Percentiles rank a stretch among this genome's conserved stretches.
Conservation (phyloP, 306 rosid genomes). For the Gastrolobium villosum region DNA sequence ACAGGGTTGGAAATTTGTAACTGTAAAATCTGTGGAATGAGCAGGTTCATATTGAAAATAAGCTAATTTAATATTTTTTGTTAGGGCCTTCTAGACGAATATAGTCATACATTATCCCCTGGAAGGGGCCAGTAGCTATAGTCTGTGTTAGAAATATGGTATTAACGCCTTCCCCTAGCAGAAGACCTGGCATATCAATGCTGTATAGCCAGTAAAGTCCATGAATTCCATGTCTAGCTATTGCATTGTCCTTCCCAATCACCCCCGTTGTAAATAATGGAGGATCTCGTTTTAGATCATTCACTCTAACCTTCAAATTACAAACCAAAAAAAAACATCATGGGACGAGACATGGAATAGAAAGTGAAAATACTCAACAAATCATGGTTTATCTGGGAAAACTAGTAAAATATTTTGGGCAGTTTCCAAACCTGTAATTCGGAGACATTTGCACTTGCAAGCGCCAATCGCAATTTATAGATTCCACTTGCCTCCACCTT, state of each 20-base stretch:
- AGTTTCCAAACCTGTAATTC: constrained; percentile 71
- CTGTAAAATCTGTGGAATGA: constrained; percentile 2
- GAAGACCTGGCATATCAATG: constrained; percentile 56
- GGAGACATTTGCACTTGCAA: constrained; percentile 76
- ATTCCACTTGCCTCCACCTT: constrained; percentile 50
- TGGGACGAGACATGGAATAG: background rate
- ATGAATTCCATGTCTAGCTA: constrained; percentile 93
- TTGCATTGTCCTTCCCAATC: constrained; percentile 85
- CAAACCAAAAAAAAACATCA: background rate
- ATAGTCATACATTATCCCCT: constrained; percentile 89
- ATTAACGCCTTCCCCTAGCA: constrained; percentile 62
- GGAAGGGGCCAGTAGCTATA: constrained; percentile 65
- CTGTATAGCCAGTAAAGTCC: constrained; percentile 84
- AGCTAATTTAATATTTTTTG: background rate
- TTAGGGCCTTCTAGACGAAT: constrained; percentile 77
- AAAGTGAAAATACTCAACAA: background rate
- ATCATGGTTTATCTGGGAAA: background rate
- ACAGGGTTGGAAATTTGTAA: background rate
- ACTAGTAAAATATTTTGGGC: background rate
- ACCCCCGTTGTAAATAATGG: constrained; percentile 78
- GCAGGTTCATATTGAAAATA: background rate
- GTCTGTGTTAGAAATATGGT: constrained; percentile 72
- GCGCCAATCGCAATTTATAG: constrained; percentile 74
- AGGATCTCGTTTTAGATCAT: constrained; percentile 61
- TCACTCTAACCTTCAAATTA: constrained; percentile 70